Evolutionary conservation across 116 monocot genomes (phyloP).

Genomic region (Dioscorea cayenensis): DNA sequence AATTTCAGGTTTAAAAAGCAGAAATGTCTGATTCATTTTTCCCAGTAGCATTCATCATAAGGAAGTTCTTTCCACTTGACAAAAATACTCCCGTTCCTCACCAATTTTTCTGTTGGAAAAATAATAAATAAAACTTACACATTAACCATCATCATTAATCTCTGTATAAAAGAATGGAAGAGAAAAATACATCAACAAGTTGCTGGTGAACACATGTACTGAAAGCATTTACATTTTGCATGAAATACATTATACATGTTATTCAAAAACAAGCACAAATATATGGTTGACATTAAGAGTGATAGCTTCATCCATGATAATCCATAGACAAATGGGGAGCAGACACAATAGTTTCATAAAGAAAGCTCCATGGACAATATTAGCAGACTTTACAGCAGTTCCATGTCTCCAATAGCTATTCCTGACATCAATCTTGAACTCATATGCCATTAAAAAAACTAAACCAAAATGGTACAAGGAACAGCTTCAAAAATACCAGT

Average conservation of each 20-base stretch:
- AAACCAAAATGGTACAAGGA: no score
- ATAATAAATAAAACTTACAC: background rate
- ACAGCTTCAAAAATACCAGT: no score
- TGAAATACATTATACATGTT: background rate
- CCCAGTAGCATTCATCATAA: constrained; percentile 96
- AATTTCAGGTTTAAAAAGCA: constrained; percentile 75
- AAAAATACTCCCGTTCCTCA: constrained; percentile 70
- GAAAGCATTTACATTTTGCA: constrained; percentile 1
- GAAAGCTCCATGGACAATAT: background rate
- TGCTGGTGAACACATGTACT: background rate
- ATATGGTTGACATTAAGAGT: background rate
- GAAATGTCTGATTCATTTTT: constrained; percentile 73
- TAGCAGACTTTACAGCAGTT: background rate
- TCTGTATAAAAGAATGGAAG: background rate
- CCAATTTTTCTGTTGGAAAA: constrained; percentile 47
- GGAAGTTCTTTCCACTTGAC: constrained; percentile 98
- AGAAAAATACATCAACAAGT: background rate
- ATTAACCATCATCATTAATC: background rate
- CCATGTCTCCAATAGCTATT: background rate
- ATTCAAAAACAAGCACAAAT: background rate
- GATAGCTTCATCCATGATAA: background rate
- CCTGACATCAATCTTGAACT: no score
- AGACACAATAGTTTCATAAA: background rate
- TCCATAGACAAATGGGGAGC: background rate
- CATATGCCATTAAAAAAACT: no score